Percentiles rank a stretch among this genome's conserved stretches.
Conservation (phyloP, 352 stramenopile genomes). For the Pythium diclinum region DNA sequence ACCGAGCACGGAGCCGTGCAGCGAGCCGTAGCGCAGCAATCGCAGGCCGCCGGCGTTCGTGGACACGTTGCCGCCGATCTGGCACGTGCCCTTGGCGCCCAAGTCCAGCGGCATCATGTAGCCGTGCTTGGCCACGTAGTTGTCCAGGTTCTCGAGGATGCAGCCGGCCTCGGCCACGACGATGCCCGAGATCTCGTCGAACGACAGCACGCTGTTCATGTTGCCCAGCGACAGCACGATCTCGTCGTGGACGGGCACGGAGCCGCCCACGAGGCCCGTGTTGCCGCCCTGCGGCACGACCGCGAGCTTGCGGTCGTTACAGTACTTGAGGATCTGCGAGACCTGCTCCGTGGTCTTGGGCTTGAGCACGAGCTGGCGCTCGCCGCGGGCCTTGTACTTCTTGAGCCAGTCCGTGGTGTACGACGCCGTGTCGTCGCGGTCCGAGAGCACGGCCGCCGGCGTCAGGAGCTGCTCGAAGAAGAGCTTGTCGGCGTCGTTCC, state of each 20-base stretch:
- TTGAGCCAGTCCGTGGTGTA: constrained; percentile 85
- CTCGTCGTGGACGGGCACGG: constrained; percentile 82
- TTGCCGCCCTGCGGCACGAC: constrained; percentile 97
- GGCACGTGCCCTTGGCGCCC: constrained; percentile 96
- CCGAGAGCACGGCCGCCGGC: constrained; percentile 61
- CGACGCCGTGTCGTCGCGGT: constrained; percentile 58
- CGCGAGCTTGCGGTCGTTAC: constrained; percentile 81
- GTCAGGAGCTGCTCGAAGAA: constrained; percentile 66
- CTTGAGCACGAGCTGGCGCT: constrained; percentile 77
- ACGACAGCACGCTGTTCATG: constrained; percentile 91
- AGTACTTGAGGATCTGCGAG: constrained; percentile 90
- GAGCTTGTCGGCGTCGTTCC: constrained; percentile 55
- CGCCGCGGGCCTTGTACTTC: constrained; percentile 70
- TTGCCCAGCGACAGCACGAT: constrained; percentile 91
- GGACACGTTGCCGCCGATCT: constrained; percentile 95
- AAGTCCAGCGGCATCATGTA: constrained; percentile 96
- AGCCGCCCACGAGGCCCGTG: constrained; percentile 95
- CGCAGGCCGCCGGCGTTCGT: constrained; percentile 96
- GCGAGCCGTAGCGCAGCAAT: constrained; percentile 91
- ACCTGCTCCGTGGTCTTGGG: constrained; percentile 88
- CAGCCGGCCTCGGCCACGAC: constrained; percentile 89
- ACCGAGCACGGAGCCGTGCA: constrained; percentile 93
- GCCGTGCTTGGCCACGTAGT: constrained; percentile 76
- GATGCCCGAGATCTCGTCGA: constrained; percentile 87
- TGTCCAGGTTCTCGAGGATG: constrained; percentile 93